Evolutionary conservation across 768 basidiomycete species (phyloP).

Genomic region (Russula abietina): DNA sequence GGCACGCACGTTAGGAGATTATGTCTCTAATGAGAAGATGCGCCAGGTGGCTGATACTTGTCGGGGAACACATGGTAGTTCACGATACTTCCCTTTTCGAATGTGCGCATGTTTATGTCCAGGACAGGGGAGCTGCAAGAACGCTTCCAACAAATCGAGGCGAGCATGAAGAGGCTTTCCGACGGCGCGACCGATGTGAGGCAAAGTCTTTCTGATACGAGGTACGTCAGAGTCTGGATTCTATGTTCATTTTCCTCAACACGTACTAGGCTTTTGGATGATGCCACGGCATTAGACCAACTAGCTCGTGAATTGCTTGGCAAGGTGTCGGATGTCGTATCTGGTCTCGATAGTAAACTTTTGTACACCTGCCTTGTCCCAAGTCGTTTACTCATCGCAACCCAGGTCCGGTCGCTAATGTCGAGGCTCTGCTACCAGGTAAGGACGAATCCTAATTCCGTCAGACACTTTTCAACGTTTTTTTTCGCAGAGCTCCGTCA

Average conservation of each 20-base stretch:
- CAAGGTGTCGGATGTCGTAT: conserved; percentile 17
- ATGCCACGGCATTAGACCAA: conserved; percentile 15
- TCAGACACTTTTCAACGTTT: neutral
- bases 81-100: neutral
- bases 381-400: neutral
- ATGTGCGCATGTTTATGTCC: conserved; percentile 3
- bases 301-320: conserved; percentile 14
- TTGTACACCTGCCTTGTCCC: neutral
- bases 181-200: conserved; percentile 24
- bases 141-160: conserved; percentile 46
- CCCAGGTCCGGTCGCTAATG: conserved; percentile 42
- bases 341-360: conserved; percentile 15
- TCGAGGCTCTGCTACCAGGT: conserved; percentile 53
- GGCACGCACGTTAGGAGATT: conserved; percentile 68
- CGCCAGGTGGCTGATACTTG: conserved; percentile 71
- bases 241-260: neutral
- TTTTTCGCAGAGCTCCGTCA: conserved; percentile 22
- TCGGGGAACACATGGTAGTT: conserved; percentile 58
- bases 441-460: neutral
- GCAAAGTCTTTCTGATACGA: conserved; percentile 12
- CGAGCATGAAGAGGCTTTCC: conserved; percentile 22
- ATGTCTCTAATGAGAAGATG: conserved; percentile 77
- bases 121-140: conserved; percentile 36
- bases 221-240: conserved; percentile 7
- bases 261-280: conserved; percentile 16